Percentiles rank a stretch among this genome's conserved stretches.
phyloP scores from a whole-genome alignment of 805 yeast genomes.

The Dipodascus albidus region DNA sequence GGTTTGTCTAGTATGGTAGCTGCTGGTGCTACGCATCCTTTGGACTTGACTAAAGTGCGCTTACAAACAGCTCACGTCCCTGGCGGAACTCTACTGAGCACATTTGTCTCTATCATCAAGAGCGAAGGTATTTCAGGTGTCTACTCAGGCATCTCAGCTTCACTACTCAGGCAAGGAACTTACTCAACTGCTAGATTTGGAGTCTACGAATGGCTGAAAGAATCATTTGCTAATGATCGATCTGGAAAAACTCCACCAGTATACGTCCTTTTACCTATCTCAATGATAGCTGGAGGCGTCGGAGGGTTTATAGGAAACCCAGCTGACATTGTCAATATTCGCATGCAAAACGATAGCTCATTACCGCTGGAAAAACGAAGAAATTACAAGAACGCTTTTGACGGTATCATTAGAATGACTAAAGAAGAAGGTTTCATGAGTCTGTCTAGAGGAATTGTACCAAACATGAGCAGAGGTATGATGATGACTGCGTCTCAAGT shows the following conservation, averaged over 20 bases:
- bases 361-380: slow-evolving; percentile 54
- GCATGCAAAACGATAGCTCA: slow-evolving; percentile 83
- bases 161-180: slow-evolving; percentile 75
- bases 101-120: slow-evolving; percentile 48
- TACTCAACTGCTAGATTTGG: slow-evolving; percentile 83
- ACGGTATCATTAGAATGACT: slow-evolving; percentile 53
- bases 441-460: slow-evolving; percentile 62
- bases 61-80: slow-evolving; percentile 63
- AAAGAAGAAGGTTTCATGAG: slow-evolving; percentile 49
- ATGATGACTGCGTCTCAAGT: slow-evolving; percentile 88
- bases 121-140: slow-evolving; percentile 52
- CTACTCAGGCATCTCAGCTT: slow-evolving; percentile 77
- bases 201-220: slow-evolving; percentile 68
- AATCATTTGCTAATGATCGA: slow-evolving; percentile 23
- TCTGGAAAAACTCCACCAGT: slow-evolving; percentile 41
- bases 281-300: slow-evolving; percentile 75
- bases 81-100: slow-evolving; percentile 49
- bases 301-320: slow-evolving; percentile 88
- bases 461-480: slow-evolving; percentile 71
- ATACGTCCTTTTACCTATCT: slow-evolving; percentile 52
- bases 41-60: slow-evolving; percentile 79
- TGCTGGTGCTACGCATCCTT: slow-evolving; percentile 48
- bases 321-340: slow-evolving; percentile 73
- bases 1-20: slow-evolving; percentile 32
- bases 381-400: slow-evolving; percentile 65